Conservation (phyloP, 208 protist species). For the Trypanosoma vivax region DNA sequence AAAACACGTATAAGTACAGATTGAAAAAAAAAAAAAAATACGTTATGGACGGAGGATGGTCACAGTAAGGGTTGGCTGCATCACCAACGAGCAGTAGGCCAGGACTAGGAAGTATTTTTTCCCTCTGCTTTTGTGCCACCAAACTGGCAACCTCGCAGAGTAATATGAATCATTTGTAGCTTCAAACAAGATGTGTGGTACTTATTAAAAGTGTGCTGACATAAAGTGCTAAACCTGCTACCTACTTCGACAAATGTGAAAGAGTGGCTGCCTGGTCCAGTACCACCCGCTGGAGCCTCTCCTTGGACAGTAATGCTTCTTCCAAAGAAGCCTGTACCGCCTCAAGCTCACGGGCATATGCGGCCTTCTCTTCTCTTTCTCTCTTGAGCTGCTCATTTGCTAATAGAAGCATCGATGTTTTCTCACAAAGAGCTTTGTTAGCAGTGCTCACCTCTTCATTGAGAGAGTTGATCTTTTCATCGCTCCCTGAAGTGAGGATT, state of each 20-base stretch:
- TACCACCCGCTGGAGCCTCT: slow-evolving; percentile 72
- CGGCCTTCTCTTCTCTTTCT: slow-evolving; percentile 16
- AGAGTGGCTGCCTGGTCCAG: slow-evolving; percentile 70
- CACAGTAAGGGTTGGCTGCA: too few species aligned
- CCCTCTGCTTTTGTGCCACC: too few species aligned
- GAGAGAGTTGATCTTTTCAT: slow-evolving; percentile 20
- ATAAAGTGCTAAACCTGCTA: neutral
- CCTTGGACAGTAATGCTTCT: slow-evolving; percentile 52
- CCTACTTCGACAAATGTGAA: slow-evolving; percentile 49
- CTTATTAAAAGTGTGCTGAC: neutral
- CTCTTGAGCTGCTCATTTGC: slow-evolving; percentile 23
- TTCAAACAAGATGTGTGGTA: neutral
- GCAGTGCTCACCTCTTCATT: slow-evolving; percentile 19
- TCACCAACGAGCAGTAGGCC: too few species aligned
- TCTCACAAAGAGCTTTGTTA: slow-evolving; percentile 17
- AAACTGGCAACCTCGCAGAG: too few species aligned
- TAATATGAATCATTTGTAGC: neutral
- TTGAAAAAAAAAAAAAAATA: too few species aligned
- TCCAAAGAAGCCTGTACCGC: slow-evolving; percentile 31
- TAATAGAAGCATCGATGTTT: slow-evolving; percentile 7
- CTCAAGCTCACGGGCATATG: slow-evolving; percentile 15
- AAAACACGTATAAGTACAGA: too few species aligned
- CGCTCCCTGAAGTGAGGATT: slow-evolving; percentile 28
- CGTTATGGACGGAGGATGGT: too few species aligned
- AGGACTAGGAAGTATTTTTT: too few species aligned